Evolutionary conservation across 495 filamentous ascomycete genomes (phyloP).

Genomic region (Penicillium angulare): DNA sequence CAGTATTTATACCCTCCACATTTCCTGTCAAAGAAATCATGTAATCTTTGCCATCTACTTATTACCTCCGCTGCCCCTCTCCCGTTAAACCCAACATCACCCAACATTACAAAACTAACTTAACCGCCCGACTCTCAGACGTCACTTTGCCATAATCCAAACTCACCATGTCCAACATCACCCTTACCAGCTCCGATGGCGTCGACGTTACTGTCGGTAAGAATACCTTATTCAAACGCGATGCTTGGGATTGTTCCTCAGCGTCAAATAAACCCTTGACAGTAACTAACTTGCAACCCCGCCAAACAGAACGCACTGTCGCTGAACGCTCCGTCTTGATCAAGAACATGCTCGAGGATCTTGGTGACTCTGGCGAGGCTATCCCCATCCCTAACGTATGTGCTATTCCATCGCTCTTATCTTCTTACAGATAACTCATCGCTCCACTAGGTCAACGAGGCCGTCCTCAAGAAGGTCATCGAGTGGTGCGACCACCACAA

Average conservation of each 20-base stretch:
- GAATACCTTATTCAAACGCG: slow-evolving; percentile 14
- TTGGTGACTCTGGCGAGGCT: slow-evolving; percentile 66
- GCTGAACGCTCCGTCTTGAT: slow-evolving; percentile 92
- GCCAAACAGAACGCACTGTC: slow-evolving; percentile 66
- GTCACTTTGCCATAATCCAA: background rate
- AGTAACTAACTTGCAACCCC: slow-evolving; percentile 16
- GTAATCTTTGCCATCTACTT: background rate
- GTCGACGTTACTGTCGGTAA: slow-evolving; percentile 55
- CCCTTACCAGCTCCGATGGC: slow-evolving; percentile 57
- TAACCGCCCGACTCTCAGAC: background rate
- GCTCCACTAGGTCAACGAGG: slow-evolving; percentile 74
- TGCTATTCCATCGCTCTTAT: background rate
- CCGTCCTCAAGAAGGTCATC: slow-evolving; percentile 90
- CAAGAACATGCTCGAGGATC: slow-evolving; percentile 96
- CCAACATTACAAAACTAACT: no score
- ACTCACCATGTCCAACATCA: slow-evolving; percentile 37
- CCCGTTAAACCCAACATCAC: background rate
- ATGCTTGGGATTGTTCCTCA: background rate
- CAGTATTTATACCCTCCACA: background rate
- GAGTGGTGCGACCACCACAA: slow-evolving; percentile 98
- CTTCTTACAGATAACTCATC: background rate
- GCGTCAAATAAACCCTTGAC: background rate
- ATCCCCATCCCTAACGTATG: slow-evolving; percentile 89
- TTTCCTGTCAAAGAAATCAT: no score
- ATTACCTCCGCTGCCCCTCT: background rate